Conservation (phyloP, 139 green algal species). For the Haematococcus lacustris region DNA sequence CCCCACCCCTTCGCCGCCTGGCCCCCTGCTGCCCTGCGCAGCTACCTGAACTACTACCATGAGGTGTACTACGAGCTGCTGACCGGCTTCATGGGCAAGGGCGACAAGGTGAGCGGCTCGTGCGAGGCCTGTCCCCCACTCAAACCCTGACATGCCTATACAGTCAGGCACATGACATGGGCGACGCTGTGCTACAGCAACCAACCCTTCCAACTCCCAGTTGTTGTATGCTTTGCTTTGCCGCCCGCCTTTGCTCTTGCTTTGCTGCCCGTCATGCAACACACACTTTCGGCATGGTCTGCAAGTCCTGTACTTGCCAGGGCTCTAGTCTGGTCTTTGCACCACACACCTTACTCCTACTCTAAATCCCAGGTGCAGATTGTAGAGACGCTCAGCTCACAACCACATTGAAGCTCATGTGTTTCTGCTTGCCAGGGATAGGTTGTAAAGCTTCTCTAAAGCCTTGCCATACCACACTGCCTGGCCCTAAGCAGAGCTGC, state of each 20-base stretch:
- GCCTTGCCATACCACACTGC: no score
- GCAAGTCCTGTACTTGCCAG: neutral
- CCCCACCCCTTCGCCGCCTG: no score
- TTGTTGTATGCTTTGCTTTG: neutral
- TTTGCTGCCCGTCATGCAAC: neutral
- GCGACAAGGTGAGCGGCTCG: constrained; percentile 26
- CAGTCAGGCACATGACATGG: neutral
- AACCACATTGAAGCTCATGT: no score
- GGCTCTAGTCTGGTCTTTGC: no score
- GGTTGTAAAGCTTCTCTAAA: no score
- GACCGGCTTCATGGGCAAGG: constrained; percentile 40
- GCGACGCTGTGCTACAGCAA: neutral
- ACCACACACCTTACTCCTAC: no score
- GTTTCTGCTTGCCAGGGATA: no score
- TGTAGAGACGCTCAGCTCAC: no score
- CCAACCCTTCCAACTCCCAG: neutral
- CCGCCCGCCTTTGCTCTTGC: neutral
- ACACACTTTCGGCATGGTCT: neutral
- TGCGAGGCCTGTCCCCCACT: neutral
- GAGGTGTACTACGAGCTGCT: constrained; percentile 40
- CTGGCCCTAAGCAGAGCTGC: no score
- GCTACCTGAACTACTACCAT: constrained; percentile 36
- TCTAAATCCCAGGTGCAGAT: no score
- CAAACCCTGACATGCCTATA: neutral
- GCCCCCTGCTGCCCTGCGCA: neutral